These are phyloP conservation scores for Ustilago crameri DNA, from an alignment of 1,284 basidiomycete genomes.

Conservation along the genomic window DNA sequence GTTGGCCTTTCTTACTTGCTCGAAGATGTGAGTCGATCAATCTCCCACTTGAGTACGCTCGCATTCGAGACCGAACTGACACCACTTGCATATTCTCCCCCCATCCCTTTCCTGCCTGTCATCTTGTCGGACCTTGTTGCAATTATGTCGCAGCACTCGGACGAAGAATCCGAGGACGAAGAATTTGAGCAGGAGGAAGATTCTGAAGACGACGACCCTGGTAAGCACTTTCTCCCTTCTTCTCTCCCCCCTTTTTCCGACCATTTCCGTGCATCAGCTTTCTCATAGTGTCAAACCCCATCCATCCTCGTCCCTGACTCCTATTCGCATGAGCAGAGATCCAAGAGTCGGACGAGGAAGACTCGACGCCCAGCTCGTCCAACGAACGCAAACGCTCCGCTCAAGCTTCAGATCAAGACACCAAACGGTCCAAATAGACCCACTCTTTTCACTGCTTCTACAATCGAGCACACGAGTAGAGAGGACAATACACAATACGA, in stretches of 20 bases:
- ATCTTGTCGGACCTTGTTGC: no score
- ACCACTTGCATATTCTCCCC: no score
- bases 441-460: background rate
- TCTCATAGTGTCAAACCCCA: no score
- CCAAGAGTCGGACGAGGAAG: slow-evolving; percentile 41
- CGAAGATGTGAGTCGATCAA: slow-evolving; percentile 27
- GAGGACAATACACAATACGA: background rate
- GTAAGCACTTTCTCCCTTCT: slow-evolving; percentile 8
- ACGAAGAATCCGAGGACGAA: slow-evolving; percentile 35
- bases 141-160: slow-evolving; percentile 20
- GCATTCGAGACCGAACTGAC: no score
- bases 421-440: slow-evolving; percentile 14
- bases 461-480: no score
- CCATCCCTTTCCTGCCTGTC: no score
- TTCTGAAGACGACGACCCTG: slow-evolving; percentile 37
- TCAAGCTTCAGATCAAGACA: background rate
- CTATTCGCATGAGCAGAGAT: slow-evolving; percentile 7
- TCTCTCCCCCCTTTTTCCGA: no score
- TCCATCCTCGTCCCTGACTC: no score
- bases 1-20: slow-evolving; percentile 34
- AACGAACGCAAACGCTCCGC: slow-evolving; percentile 19
- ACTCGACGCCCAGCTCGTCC: slow-evolving; percentile 27
- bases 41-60: background rate
- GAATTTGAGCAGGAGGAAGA: slow-evolving; percentile 41
- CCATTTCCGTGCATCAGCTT: no score